Conservation (phyloP, 208 protist genomes). For the Acanthamoeba polyphaga region DNA sequence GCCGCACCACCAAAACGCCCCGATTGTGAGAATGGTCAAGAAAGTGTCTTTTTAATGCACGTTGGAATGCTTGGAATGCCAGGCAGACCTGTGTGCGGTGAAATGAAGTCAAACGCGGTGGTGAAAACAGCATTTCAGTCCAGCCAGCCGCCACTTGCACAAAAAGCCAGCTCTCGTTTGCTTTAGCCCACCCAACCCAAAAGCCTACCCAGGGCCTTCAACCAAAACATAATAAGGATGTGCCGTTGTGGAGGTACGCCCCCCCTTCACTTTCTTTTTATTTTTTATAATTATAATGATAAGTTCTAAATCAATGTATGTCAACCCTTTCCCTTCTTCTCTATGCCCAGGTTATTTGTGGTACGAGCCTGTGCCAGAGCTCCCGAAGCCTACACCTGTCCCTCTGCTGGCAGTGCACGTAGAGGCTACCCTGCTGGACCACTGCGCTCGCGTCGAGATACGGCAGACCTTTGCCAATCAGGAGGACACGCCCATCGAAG, state of each 20-base stretch:
- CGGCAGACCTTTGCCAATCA: slow-evolving; percentile 60
- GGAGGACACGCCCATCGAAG: slow-evolving; percentile 46
- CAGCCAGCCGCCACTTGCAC: too few species aligned
- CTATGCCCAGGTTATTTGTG: neutral
- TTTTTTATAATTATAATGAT: neutral
- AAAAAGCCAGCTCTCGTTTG: too few species aligned
- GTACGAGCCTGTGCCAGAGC: neutral
- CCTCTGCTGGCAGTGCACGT: slow-evolving; percentile 38
- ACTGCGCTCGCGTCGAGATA: slow-evolving; percentile 38
- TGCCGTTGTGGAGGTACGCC: neutral
- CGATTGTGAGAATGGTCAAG: too few species aligned
- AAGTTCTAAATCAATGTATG: neutral
- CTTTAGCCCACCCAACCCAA: too few species aligned
- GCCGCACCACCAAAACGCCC: too few species aligned
- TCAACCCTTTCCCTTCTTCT: neutral
- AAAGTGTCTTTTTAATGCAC: too few species aligned
- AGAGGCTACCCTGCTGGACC: slow-evolving; percentile 36
- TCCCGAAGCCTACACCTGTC: neutral
- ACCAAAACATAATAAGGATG: neutral
- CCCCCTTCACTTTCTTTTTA: neutral
- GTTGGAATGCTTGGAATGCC: too few species aligned
- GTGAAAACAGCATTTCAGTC: too few species aligned
- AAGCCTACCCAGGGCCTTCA: too few species aligned
- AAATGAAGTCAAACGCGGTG: too few species aligned
- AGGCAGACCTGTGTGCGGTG: too few species aligned